phyloP scores from a whole-genome alignment of 768 basidiomycete genomes.

The Boletus rubescentipes region DNA sequence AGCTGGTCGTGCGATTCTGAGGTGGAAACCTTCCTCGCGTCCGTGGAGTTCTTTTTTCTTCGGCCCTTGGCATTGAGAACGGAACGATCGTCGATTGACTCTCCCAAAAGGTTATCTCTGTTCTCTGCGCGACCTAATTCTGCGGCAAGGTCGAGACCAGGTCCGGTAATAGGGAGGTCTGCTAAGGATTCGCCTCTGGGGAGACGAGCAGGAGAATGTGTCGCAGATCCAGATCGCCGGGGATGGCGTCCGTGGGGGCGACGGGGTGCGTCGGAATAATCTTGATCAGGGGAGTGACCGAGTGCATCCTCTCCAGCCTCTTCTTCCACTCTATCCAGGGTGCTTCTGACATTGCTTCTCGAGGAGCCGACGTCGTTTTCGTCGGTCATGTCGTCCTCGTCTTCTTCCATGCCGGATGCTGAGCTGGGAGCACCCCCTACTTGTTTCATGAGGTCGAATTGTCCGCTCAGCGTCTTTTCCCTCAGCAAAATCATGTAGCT shows the following conservation, averaged over 20 bases:
- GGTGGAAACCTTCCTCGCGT: conserved; percentile 33
- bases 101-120: conserved; percentile 70
- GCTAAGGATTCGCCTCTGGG: conserved; percentile 80
- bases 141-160: conserved; percentile 86
- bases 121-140: conserved; percentile 91
- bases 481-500: conserved; percentile 92
- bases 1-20: conserved; percentile 44
- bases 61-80: conserved; percentile 46
- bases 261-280: conserved; percentile 39
- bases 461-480: conserved; percentile 88
- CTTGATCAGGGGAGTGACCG: conserved; percentile 37
- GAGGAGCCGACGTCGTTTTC: conserved; percentile 54
- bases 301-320: conserved; percentile 42
- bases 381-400: conserved; percentile 31
- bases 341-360: conserved; percentile 55
- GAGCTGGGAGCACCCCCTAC: conserved; percentile 50
- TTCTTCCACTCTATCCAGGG: conserved; percentile 65
- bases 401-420: conserved; percentile 41
- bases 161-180: conserved; percentile 83
- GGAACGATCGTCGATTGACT: conserved; percentile 50
- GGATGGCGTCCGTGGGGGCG: conserved; percentile 45
- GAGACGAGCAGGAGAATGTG: conserved; percentile 43
- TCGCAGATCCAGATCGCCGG: conserved; percentile 54
- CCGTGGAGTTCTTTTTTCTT: conserved; percentile 37
- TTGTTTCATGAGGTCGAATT: conserved; percentile 74